Base-by-base conservation (phyloP, 148 eudicot species). In the Rhododendron vialii region DNA sequence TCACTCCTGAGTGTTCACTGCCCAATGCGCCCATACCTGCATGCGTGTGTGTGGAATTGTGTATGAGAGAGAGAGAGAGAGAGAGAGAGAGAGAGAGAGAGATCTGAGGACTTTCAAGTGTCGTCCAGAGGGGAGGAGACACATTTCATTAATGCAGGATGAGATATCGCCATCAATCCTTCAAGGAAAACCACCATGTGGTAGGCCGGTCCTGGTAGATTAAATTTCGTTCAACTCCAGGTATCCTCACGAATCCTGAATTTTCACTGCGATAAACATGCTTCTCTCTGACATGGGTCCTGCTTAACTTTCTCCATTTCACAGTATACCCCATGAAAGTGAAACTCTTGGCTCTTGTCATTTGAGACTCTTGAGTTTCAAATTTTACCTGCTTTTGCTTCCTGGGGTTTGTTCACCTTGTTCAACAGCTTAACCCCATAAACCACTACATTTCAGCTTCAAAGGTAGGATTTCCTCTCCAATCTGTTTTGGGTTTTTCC, bases 101-200 rank as follows among this genome's bases (percentile, higher is more conserved):
- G 38, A 36, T 36, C 38, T 36, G 43, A 41, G 76, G 76, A 45
- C 79, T 28, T 78, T 71, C 83, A 88, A 85, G 71, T 82, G 87
- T 82, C 80, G 8, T 73, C 3, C 45, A 7, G n/a, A 43, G 43
- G 51, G 67, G 87, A 82, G 73, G 24, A 78, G 87, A 85, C 84
- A 76, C 89, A 83, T 78, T 83, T 12, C 83, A 77, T 85, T 36
- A 85, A 74, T 88, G 76, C 81, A 51, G 36, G 2, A 33, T 84
- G 51, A 48, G 51, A 51, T 13, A 51, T 51, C 55, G 10, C 55
- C 15, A 13, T 51, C 55, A 51, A 41, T 11, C 17, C 85, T 73
- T 80, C 18, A 69, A 85, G n/a, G 50, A 88, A 77, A 88, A 85
- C 76, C 75, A 81, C 82, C 79, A 88, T 65, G 85, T 88, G 85